These are phyloP conservation scores for Penstemon davidsonii DNA, from an alignment of 257 asterid species.

Conservation along the genomic window DNA sequence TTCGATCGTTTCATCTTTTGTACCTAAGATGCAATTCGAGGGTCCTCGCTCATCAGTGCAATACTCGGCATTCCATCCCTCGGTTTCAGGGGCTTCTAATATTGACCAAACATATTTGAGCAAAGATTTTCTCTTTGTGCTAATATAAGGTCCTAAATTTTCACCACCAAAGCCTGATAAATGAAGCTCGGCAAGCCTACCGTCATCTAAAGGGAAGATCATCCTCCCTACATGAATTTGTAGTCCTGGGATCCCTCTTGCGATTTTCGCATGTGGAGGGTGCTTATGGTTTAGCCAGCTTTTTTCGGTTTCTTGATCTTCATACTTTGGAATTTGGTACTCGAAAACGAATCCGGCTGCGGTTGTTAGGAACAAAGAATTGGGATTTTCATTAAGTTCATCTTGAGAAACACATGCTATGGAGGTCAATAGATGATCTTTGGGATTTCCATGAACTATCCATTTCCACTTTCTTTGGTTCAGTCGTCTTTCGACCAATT, in stretches of 20 bases:
- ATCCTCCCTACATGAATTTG: constrained; percentile 66
- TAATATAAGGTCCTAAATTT: constrained; percentile 49
- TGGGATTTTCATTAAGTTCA: constrained; percentile 33
- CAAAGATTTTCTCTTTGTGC: constrained; percentile 46
- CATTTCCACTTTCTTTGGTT: constrained; percentile 86
- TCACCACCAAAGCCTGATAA: constrained; percentile 70
- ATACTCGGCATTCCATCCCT: constrained; percentile 93
- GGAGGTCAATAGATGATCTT: constrained; percentile 58
- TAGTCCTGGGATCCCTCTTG: constrained; percentile 58
- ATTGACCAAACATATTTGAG: constrained; percentile 74
- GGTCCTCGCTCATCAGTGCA: constrained; percentile 85
- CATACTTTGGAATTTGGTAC: constrained; percentile 46
- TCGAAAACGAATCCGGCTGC: constrained; percentile 67
- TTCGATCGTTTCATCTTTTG: constrained; percentile 57
- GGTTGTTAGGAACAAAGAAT: constrained; percentile 57
- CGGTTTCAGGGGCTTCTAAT: constrained; percentile 81
- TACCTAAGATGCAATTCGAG: constrained; percentile 65
- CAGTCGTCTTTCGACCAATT: constrained; percentile 64
- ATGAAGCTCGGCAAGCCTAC: constrained; percentile 84
- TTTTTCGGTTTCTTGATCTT: constrained; percentile 38
- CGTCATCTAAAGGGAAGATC: constrained; percentile 72
- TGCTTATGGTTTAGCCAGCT: constrained; percentile 72
- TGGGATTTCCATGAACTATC: constrained; percentile 74
- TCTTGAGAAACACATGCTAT: constrained; percentile 58
- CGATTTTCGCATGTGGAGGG: constrained; percentile 72